These are phyloP conservation scores for Dichotomocladium elegans DNA, from an alignment of 371 early-diverging fungal species.

Conservation along the genomic window DNA sequence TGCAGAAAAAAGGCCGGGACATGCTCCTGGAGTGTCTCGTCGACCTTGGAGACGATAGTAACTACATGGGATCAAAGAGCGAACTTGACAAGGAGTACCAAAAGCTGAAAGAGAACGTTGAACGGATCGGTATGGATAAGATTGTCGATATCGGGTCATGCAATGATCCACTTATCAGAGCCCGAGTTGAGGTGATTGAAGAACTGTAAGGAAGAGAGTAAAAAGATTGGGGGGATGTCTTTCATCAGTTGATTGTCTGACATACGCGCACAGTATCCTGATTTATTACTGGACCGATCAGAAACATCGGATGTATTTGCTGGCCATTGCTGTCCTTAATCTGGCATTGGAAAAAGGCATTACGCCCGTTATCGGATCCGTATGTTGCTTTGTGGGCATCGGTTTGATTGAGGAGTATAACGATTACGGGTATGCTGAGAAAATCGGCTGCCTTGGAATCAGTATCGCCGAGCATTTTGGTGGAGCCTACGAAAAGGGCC, in stretches of 20 bases:
- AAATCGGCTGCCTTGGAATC: conserved; percentile 29
- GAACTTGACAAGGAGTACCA: conserved; percentile 19
- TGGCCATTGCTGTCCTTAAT: conserved; percentile 25
- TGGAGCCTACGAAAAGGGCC: conserved; percentile 26
- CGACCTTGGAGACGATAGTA: conserved; percentile 23
- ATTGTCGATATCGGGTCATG: conserved; percentile 14
- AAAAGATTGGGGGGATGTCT: too few relatives aligned
- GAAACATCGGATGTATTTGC: conserved; percentile 30
- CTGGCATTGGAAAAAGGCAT: conserved; percentile 26
- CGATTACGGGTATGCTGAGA: conserved; percentile 25
- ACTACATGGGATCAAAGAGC: conserved; percentile 3
- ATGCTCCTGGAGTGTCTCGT: conserved; percentile 21
- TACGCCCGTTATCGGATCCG: conserved; percentile 21
- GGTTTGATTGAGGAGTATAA: conserved; percentile 22
- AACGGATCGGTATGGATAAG: conserved; percentile 13
- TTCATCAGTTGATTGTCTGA: too few relatives aligned
- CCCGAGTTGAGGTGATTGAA: conserved; percentile 29
- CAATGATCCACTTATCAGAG: conserved; percentile 17
- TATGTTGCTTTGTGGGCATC: conserved; percentile 23
- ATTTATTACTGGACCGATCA: conserved; percentile 41
- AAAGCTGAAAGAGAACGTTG: conserved; percentile 9
- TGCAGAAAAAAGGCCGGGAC: conserved; percentile 25
- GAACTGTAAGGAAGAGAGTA: conserved; percentile 31
- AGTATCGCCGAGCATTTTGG: conserved; percentile 22
- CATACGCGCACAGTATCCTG: too few relatives aligned